phyloP scores from a whole-genome alignment of 2,329 filamentous ascomycete genomes.

The Pestalotiopsis sp. region DNA sequence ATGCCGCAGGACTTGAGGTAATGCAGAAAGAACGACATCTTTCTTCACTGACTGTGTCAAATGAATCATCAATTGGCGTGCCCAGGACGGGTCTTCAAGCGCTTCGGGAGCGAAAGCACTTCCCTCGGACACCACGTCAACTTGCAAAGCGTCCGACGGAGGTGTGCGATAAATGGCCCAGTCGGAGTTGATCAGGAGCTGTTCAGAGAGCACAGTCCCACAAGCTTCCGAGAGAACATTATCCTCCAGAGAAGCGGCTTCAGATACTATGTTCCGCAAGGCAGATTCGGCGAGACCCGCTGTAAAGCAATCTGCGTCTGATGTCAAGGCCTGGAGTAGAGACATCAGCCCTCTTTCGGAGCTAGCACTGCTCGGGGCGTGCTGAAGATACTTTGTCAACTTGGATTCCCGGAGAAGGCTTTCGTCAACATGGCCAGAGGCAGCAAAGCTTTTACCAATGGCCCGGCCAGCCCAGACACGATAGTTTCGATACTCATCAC shows the following conservation, averaged over 20 bases:
- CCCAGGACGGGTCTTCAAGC: constrained; percentile 56
- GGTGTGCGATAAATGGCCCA: constrained; percentile 59
- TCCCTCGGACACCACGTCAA: constrained; percentile 24
- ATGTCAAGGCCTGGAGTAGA: constrained; percentile 61
- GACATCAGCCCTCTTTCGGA: constrained; percentile 66
- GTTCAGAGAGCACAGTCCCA: constrained; percentile 50
- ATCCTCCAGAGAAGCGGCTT: constrained; percentile 47
- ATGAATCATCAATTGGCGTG: constrained; percentile 59
- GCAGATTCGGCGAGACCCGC: constrained; percentile 63
- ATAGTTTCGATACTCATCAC: constrained; percentile 71
- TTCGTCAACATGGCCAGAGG: constrained; percentile 66
- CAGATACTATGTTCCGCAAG: constrained; percentile 56
- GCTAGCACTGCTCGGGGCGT: constrained; percentile 45
- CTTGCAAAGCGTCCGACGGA: constrained; percentile 47
- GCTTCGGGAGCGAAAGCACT: constrained; percentile 36
- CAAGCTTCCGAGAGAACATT: constrained; percentile 50
- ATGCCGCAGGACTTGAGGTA: constrained; percentile 65
- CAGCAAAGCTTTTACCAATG: constrained; percentile 79
- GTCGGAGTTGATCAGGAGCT: constrained; percentile 53
- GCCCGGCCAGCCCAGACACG: constrained; percentile 83
- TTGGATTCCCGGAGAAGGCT: constrained; percentile 62
- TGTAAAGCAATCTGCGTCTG: constrained; percentile 53
- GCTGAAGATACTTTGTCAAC: constrained; percentile 49
- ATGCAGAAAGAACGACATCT: constrained; percentile 68
- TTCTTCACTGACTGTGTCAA: constrained; percentile 60